Conservation (phyloP, 768 basidiomycete genomes). For the Leccinum disarticulatum region DNA sequence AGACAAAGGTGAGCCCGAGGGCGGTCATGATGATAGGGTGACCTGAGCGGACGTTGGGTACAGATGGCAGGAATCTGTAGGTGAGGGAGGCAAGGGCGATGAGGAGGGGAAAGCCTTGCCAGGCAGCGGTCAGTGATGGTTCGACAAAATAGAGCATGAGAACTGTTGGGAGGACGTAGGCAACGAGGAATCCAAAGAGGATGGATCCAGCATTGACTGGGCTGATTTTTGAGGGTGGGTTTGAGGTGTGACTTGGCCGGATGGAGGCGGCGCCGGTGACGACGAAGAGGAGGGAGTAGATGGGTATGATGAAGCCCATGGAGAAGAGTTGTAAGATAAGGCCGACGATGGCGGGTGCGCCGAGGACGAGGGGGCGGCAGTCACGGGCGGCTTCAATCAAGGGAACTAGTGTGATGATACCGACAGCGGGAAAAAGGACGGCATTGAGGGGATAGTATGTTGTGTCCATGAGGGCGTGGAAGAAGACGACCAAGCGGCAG, state of each 20-base stretch:
- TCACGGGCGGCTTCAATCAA: slow-evolving; percentile 45
- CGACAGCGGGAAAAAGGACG: slow-evolving; percentile 10
- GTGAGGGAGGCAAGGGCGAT: slow-evolving; percentile 40
- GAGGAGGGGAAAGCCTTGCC: slow-evolving; percentile 54
- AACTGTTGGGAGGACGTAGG: slow-evolving; percentile 46
- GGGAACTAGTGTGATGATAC: slow-evolving; percentile 36
- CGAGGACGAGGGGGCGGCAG: slow-evolving; percentile 36
- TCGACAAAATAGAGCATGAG: slow-evolving; percentile 44
- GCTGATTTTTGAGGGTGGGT: slow-evolving; percentile 32
- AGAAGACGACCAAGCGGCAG: slow-evolving; percentile 48
- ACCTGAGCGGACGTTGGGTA: slow-evolving; percentile 17
- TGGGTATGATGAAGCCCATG: slow-evolving; percentile 43
- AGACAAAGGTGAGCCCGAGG: slow-evolving; percentile 17
- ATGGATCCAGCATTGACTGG: slow-evolving; percentile 52
- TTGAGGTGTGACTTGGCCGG: background rate
- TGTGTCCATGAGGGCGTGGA: slow-evolving; percentile 35
- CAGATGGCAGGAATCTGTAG: slow-evolving; percentile 39
- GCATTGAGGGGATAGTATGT: slow-evolving; percentile 18
- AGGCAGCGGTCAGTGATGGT: slow-evolving; percentile 47
- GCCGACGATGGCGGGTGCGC: slow-evolving; percentile 42
- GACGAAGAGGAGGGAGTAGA: slow-evolving; percentile 50
- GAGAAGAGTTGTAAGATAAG: slow-evolving; percentile 42
- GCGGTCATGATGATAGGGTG: slow-evolving; percentile 21
- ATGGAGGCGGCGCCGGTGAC: slow-evolving; percentile 35
- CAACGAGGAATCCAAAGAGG: slow-evolving; percentile 47